Evolutionary conservation across 768 basidiomycete genomes (phyloP), one percentile per base, ranked within the genome.

Genomic region (Mycena leptocephala): DNA sequence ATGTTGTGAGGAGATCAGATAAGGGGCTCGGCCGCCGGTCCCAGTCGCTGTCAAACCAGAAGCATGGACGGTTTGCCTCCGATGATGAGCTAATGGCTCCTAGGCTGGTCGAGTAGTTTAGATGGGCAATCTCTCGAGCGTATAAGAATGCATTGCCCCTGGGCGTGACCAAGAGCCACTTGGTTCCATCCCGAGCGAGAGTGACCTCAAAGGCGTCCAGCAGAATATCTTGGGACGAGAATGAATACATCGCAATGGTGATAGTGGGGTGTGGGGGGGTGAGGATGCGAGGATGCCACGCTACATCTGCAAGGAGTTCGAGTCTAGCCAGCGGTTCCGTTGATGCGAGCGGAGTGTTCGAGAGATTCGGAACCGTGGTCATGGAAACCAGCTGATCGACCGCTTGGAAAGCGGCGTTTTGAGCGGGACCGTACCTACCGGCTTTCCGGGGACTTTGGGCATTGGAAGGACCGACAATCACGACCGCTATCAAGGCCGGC

Each of bases 11-110:
- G 48, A 71, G 70, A 53, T 71, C 70, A 24, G 70, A 71, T 46
- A 59, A 71, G 18, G 59, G 59, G 8, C 63, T 43, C 11, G 70
- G 46, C 35, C n/a, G 43, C 18, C 70, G 26, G 70, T 72, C 70
- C 70, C 70, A 72, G 48, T 63, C 48, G 51, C 70, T 72, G 70
- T 72, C 70, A 37, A 72, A 72, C 70, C 51, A 64, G 35, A 71
- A 71, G 33, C 70, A 63, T 6, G 70, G 70, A 5, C 51, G 70
- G 4, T 56, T n/a, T 16, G 30, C 30, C 9, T 68, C 67, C n/a
- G 67, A 58, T 16, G 13, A 70, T 1, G 39, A 35, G 22, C 13
- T n/a, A 20, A 46, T 46, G 39, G 9, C 39, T 14, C 33, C 24
- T 71, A 43, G n/a, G 70, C 18, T 41, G 3, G 59, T 51, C 9